Evolutionary conservation across 2,329 filamentous ascomycete genomes (phyloP).

Genomic region (Waltergamsia citrina): DNA sequence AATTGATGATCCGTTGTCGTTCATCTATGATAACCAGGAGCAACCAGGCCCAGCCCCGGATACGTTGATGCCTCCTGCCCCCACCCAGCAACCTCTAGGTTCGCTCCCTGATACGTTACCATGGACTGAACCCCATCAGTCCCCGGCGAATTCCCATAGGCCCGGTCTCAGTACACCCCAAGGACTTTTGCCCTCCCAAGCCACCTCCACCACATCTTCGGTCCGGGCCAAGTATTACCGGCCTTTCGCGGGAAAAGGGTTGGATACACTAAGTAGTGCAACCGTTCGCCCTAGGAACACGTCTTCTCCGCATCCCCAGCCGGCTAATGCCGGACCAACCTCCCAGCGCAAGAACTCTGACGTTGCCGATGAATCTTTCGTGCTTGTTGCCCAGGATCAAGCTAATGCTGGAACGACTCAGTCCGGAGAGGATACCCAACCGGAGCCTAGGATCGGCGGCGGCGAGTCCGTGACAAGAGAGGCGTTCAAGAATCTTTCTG

Average conservation of each 20-base stretch:
- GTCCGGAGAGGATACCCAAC: constrained; percentile 11
- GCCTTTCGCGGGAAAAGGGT: constrained; percentile 46
- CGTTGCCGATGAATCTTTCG: constrained; percentile 10
- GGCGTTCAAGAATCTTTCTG: constrained; percentile 34
- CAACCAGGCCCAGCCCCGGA: constrained; percentile 10
- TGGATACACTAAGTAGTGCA: constrained; percentile 33
- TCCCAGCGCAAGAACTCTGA: not conserved
- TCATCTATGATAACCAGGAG: constrained; percentile 20
- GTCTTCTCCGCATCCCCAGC: constrained; percentile 15
- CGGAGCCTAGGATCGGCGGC: constrained; percentile 13
- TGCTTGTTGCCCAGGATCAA: constrained; percentile 7
- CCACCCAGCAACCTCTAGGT: constrained; percentile 16
- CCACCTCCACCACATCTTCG: constrained; percentile 42
- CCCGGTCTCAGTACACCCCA: constrained; percentile 40
- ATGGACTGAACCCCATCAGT: constrained; percentile 32
- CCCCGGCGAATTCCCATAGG: constrained; percentile 10
- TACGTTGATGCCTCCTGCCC: constrained; percentile 15
- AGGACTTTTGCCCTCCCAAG: constrained; percentile 40
- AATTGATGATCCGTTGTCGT: constrained; percentile 19
- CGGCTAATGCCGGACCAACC: not conserved
- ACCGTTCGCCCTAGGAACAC: too few species aligned
- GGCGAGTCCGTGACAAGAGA: constrained; percentile 18
- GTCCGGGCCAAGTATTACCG: constrained; percentile 38
- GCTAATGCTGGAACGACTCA: not conserved
- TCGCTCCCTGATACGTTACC: constrained; percentile 47